A percentile compares a stretch with the other conserved stretches of the same genome.
phyloP scores from a whole-genome alignment of 768 basidiomycete species.

The Suillus discolor region DNA sequence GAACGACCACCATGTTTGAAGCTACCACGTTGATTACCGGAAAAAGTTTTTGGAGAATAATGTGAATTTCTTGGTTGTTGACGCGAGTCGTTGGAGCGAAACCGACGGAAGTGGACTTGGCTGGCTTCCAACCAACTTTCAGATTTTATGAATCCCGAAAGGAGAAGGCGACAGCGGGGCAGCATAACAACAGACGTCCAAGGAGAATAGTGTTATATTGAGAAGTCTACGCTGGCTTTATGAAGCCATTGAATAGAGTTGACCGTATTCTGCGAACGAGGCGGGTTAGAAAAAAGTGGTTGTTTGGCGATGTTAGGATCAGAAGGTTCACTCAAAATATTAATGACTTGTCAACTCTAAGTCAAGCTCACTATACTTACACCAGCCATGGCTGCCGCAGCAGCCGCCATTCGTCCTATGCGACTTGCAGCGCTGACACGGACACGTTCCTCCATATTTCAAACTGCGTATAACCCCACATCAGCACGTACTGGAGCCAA shows the following conservation, averaged over 20 bases:
- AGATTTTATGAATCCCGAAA: constrained; percentile 15
- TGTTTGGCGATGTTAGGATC: constrained; percentile 35
- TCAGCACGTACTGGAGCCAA: constrained; percentile 86
- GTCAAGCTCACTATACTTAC: neutral
- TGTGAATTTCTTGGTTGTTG: neutral
- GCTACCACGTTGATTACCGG: neutral
- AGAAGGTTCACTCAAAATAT: constrained; percentile 16
- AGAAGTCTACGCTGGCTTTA: neutral
- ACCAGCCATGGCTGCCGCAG: constrained; percentile 20
- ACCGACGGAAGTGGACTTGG: constrained; percentile 23
- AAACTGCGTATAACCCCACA: constrained; percentile 87
- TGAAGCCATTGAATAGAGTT: constrained; percentile 1
- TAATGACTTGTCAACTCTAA: neutral
- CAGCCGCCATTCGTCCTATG: constrained; percentile 42
- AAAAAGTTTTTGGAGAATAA: neutral
- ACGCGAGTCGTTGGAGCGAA: constrained; percentile 11
- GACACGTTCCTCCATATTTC: constrained; percentile 75
- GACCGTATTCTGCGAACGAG: neutral
- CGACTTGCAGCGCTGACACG: constrained; percentile 63
- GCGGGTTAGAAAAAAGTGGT: constrained; percentile 4
- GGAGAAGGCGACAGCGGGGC: constrained; percentile 20
- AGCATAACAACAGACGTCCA: constrained; percentile 19
- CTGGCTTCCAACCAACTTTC: constrained; percentile 22
- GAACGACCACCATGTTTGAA: neutral
- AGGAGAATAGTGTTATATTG: neutral